phyloP scores from a whole-genome alignment of 2,329 filamentous ascomycete species.

The Trichoderma pleuroti region DNA sequence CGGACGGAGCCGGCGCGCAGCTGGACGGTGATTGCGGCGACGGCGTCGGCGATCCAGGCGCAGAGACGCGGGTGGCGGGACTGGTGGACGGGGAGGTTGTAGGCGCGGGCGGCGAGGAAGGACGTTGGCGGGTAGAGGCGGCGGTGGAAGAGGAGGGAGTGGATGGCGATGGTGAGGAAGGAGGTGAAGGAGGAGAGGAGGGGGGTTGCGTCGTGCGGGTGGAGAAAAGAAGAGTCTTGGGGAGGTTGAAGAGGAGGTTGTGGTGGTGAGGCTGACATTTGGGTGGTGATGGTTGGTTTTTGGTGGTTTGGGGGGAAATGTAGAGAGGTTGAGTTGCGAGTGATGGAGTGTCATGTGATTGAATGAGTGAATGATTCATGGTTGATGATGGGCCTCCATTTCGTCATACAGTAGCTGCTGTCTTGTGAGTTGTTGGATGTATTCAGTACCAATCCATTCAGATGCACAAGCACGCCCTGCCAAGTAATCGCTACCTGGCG shows the following conservation, averaged over 20 bases:
- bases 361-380: no score
- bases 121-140: slow-evolving; percentile 71
- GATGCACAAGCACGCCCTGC: neutral
- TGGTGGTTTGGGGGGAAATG: neutral
- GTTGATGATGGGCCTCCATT: neutral
- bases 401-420: neutral
- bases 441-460: neutral
- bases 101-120: slow-evolving; percentile 75
- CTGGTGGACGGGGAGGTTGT: slow-evolving; percentile 81
- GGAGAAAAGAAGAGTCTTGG: slow-evolving; percentile 25
- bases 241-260: slow-evolving; percentile 10
- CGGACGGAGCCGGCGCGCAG: slow-evolving; percentile 55
- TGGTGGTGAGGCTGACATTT: neutral
- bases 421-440: neutral
- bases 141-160: slow-evolving; percentile 83
- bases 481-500: neutral
- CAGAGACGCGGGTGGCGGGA: slow-evolving; percentile 83
- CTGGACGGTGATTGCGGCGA: slow-evolving; percentile 67
- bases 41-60: slow-evolving; percentile 78
- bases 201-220: slow-evolving; percentile 33
- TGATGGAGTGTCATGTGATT: slow-evolving; percentile 5
- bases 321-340: neutral
- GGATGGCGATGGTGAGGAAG: slow-evolving; percentile 78
- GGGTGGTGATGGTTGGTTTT: neutral
- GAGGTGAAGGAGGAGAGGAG: slow-evolving; percentile 69